Percentiles rank a stretch among this genome's conserved stretches.
Evolutionary conservation across 305 asterid species (phyloP).

Genomic region (Rubia balearica): DNA sequence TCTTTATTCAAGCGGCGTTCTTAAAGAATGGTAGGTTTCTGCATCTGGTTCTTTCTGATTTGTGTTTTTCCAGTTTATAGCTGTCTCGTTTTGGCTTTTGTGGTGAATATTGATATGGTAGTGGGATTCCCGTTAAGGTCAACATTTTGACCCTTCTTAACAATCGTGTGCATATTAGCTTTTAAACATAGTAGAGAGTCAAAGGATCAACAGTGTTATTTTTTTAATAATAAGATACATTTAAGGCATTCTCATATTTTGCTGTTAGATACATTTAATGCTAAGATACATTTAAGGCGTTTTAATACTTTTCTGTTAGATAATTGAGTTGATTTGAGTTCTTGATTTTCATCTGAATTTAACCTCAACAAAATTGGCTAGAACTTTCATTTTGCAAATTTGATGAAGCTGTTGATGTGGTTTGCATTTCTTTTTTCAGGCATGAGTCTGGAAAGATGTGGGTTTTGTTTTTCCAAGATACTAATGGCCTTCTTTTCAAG

Average conservation of each 20-base stretch:
- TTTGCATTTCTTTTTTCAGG: conserved; percentile 36
- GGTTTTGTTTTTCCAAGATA: conserved; percentile 97
- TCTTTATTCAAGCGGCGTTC: conserved; percentile 86
- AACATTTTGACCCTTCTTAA: background rate
- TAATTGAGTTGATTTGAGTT: background rate
- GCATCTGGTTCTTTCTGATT: conserved; percentile 12
- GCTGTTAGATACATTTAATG: background rate
- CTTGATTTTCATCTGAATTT: background rate
- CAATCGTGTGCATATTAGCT: background rate
- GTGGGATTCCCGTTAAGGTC: background rate
- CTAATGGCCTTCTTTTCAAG: conserved; percentile 97
- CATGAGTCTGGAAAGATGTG: conserved; percentile 77
- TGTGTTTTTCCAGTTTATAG: background rate
- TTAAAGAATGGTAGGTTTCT: conserved; percentile 63
- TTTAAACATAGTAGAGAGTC: background rate
- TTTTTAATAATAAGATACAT: background rate
- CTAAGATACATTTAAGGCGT: background rate
- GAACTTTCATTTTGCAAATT: background rate
- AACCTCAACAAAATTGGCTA: background rate
- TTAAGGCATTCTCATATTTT: background rate
- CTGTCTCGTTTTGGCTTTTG: background rate
- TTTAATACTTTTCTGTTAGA: background rate
- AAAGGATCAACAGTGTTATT: background rate
- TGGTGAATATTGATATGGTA: background rate
- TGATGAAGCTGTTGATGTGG: background rate